A percentile compares a stretch with the other conserved stretches of the same genome.
phyloP scores from a whole-genome alignment of 148 eudicot genomes.

The Chenopodium berlandieri region DNA sequence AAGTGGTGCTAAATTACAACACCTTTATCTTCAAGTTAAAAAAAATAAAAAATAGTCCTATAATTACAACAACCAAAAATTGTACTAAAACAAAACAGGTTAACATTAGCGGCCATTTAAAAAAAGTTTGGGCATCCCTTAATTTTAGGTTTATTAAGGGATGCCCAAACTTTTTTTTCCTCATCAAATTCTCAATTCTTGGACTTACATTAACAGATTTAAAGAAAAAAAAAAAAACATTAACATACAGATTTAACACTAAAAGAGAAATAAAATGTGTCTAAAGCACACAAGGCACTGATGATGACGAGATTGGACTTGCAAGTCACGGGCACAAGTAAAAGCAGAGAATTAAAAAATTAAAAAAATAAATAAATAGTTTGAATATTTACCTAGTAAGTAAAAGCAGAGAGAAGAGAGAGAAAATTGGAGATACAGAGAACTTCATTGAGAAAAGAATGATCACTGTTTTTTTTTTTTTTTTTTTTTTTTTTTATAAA shows the following conservation, averaged over 20 bases:
- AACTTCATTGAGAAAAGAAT: slow-evolving; percentile 17
- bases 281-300: no score
- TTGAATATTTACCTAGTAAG: slow-evolving; percentile 22
- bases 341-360: neutral
- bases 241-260: no score
- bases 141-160: no score
- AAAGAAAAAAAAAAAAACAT: no score
- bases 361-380: no score
- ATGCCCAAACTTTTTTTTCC: no score
- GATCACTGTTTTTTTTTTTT: neutral
- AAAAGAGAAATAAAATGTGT: no score
- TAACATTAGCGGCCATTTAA: no score
- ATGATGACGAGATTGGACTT: no score
- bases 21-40: neutral
- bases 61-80: neutral
- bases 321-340: neutral
- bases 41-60: neutral
- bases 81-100: neutral
- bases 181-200: neutral
- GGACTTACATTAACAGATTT: no score
- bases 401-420: slow-evolving; percentile 25
- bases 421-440: neutral
- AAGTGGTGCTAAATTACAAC: neutral
- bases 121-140: no score
- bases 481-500: no score